Evolutionary conservation across 768 basidiomycete species (phyloP).

Genomic region (Lentinula guzmanii): DNA sequence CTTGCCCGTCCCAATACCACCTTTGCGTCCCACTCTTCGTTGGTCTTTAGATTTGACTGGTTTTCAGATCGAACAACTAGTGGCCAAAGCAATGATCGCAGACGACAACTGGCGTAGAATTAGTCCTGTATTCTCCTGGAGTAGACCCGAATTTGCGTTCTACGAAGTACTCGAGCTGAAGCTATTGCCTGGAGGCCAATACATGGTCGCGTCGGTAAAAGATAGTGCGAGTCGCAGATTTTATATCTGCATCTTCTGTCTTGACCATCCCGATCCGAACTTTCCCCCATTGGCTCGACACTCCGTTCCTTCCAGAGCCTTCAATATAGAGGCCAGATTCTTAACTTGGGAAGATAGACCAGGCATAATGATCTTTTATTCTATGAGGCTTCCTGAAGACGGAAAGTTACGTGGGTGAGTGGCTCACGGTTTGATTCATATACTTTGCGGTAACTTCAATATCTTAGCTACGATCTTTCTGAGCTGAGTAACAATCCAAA

Average conservation of each 20-base stretch:
- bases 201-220: conserved; percentile 55
- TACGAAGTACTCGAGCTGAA: conserved; percentile 46
- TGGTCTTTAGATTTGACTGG: conserved; percentile 31
- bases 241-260: conserved; percentile 44
- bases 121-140: conserved; percentile 26
- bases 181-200: conserved; percentile 62
- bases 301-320: conserved; percentile 45
- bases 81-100: conserved; percentile 53
- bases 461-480: conserved; percentile 30
- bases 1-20: conserved; percentile 53
- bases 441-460: background rate
- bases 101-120: conserved; percentile 52
- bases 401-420: background rate
- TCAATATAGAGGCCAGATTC: conserved; percentile 55
- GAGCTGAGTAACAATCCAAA: conserved; percentile 27
- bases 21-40: conserved; percentile 52
- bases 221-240: conserved; percentile 38
- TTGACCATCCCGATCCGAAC: conserved; percentile 47
- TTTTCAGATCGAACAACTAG: conserved; percentile 50
- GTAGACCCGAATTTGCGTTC: conserved; percentile 21
- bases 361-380: conserved; percentile 54
- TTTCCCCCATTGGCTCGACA: conserved; percentile 41
- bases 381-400: conserved; percentile 24
- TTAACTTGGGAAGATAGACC: conserved; percentile 34
- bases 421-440: background rate